Percentiles rank a stretch among this genome's conserved stretches.
Conservation (phyloP, 306 rosid species). For the Sphenostylis stenocarpa region DNA sequence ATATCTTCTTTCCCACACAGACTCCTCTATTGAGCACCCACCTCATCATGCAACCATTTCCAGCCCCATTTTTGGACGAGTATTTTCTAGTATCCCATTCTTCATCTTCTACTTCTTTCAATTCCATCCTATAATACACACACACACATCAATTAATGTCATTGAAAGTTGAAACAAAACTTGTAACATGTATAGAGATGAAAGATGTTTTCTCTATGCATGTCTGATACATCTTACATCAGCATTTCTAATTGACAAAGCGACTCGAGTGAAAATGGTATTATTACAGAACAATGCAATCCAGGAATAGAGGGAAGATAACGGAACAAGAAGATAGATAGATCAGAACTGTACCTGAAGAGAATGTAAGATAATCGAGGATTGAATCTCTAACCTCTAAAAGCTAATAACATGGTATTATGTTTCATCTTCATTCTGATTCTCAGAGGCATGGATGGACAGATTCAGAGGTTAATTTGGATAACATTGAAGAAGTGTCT, state of each 20-base stretch:
- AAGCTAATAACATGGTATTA: not conserved
- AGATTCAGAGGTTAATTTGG: not conserved
- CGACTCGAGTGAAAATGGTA: not conserved
- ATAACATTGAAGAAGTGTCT: not conserved
- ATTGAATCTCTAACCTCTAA: not conserved
- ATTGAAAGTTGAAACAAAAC: not conserved
- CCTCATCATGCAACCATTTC: constrained; percentile 26
- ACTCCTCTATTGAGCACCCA: constrained; percentile 46
- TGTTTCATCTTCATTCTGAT: not conserved
- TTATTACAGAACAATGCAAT: not conserved
- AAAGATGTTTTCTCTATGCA: not conserved
- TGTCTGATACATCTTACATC: not conserved
- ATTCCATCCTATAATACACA: constrained; percentile 49
- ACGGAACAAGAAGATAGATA: not conserved
- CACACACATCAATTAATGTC: not conserved
- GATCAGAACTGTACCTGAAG: constrained; percentile 19
- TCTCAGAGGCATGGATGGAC: not conserved
- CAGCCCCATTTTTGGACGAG: not conserved
- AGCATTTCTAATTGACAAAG: not conserved
- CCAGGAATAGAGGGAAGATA: not conserved
- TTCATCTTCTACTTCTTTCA: constrained; percentile 48
- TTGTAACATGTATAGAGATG: not conserved
- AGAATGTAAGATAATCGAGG: not conserved
- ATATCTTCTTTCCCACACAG: constrained; percentile 54
- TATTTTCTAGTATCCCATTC: constrained; percentile 41